These are phyloP conservation scores for Pseudogymnoascus sp. DNA, from an alignment of 2,329 filamentous ascomycete genomes.

Conservation along the genomic window DNA sequence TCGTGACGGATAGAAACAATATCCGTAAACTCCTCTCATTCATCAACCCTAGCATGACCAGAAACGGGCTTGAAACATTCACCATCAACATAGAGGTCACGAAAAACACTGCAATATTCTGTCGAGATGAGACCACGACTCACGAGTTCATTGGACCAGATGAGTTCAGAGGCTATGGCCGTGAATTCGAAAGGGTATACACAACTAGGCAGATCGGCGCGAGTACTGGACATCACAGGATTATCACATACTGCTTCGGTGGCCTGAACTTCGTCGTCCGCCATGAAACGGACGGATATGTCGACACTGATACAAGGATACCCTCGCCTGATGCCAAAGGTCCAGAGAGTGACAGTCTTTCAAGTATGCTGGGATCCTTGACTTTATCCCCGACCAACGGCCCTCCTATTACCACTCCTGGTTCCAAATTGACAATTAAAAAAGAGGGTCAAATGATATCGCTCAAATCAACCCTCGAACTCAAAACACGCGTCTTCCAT, in stretches of 20 bases:
- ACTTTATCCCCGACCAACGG: conserved; percentile 19
- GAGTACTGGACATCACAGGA: conserved; percentile 38
- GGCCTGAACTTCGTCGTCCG: conserved; percentile 34
- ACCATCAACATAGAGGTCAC: conserved; percentile 35
- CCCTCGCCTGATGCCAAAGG: conserved; percentile 4
- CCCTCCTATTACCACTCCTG: conserved; percentile 2
- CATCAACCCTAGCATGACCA: too few species aligned
- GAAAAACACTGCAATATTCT: conserved; percentile 32
- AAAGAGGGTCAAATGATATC: conserved; percentile 27
- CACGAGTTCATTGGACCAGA: conserved; percentile 24
- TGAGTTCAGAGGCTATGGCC: conserved; percentile 35
- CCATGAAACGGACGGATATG: conserved; percentile 37
- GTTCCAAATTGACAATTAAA: conserved; percentile 26
- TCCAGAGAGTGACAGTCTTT: conserved; percentile 18
- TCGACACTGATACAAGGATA: conserved; percentile 14
- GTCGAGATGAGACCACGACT: conserved; percentile 27
- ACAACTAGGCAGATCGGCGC: conserved; percentile 29
- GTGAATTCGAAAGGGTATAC: conserved; percentile 37
- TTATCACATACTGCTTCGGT: conserved; percentile 37
- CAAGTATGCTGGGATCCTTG: conserved; percentile 20
- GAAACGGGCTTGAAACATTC: too few species aligned
- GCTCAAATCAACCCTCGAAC: conserved; percentile 33
- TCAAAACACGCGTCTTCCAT: conserved; percentile 35
- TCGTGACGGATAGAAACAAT: too few species aligned
- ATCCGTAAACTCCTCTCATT: too few species aligned